Evolutionary conservation across 371 early-diverging fungal genomes (phyloP).

Genomic region (Lichtheimia hyalospora): DNA sequence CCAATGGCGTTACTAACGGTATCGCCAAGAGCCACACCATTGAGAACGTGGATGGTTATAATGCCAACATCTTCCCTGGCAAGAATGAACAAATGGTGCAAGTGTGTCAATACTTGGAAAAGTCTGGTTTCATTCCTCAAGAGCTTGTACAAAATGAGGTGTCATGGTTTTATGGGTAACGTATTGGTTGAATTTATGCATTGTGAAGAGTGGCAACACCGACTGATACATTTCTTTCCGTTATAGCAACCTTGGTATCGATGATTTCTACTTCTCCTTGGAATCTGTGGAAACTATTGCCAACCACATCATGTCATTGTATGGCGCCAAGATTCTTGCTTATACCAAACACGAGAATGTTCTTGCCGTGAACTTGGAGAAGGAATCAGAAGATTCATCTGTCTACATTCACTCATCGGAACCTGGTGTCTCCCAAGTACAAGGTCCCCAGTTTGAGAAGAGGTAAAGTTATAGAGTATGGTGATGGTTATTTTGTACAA

Average conservation of each 20-base stretch:
- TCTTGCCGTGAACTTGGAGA: conserved; percentile 89
- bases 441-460: conserved; percentile 89
- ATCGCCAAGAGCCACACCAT: conserved; percentile 22
- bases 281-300: conserved; percentile 92
- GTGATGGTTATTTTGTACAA: neutral
- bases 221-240: neutral
- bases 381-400: conserved; percentile 88
- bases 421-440: conserved; percentile 89
- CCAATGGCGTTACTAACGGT: conserved; percentile 7
- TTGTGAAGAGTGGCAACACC: neutral
- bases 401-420: conserved; percentile 95
- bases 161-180: conserved; percentile 94
- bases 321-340: conserved; percentile 92
- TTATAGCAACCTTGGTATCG: conserved; percentile 90
- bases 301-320: conserved; percentile 93
- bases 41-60: conserved; percentile 64
- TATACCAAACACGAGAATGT: conserved; percentile 84
- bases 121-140: conserved; percentile 89
- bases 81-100: conserved; percentile 90
- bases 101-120: conserved; percentile 79
- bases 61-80: conserved; percentile 78
- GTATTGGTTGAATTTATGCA: neutral
- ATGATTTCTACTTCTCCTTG: conserved; percentile 95
- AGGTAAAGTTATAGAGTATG: conserved; percentile 40
- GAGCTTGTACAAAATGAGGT: conserved; percentile 90